phyloP scores from a whole-genome alignment of 129 eudicot genomes.

The Chrysanthemum makinoi region DNA sequence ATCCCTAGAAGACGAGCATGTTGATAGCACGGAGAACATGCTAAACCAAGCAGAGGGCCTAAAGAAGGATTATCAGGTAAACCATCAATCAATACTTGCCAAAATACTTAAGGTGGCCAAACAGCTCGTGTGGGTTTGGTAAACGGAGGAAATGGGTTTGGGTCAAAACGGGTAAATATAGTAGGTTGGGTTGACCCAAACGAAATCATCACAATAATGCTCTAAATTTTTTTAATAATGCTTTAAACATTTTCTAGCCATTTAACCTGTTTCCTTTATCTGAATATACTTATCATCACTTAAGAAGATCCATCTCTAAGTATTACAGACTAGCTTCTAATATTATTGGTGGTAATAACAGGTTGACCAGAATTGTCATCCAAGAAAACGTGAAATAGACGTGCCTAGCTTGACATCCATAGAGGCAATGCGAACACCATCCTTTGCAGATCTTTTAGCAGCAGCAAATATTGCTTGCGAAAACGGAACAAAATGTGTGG shows the following conservation, averaged over 20 bases:
- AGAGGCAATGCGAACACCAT: constrained; percentile 62
- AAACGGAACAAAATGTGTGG: constrained; percentile 29
- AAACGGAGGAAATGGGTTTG: neutral
- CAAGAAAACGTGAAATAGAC: constrained; percentile 42
- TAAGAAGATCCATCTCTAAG: neutral
- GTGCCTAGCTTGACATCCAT: constrained; percentile 75
- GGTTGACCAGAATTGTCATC: constrained; percentile 55
- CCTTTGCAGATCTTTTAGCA: constrained; percentile 33
- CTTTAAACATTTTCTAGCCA: no score
- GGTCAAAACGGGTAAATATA: neutral
- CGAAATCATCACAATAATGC: no score
- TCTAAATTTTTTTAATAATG: no score
- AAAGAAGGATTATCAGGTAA: constrained; percentile 72
- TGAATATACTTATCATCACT: neutral
- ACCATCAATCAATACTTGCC: neutral
- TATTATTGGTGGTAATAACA: constrained; percentile 26
- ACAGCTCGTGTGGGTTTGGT: no score
- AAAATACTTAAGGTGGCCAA: no score
- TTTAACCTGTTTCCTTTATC: no score
- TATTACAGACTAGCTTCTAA: neutral
- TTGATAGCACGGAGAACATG: constrained; percentile 38
- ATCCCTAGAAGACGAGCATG: constrained; percentile 39
- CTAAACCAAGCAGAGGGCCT: constrained; percentile 55
- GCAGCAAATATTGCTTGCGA: constrained; percentile 24
- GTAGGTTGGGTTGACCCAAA: no score